Evolutionary conservation across 129 eudicot genomes (phyloP).

Genomic region (Artemisia annua): DNA sequence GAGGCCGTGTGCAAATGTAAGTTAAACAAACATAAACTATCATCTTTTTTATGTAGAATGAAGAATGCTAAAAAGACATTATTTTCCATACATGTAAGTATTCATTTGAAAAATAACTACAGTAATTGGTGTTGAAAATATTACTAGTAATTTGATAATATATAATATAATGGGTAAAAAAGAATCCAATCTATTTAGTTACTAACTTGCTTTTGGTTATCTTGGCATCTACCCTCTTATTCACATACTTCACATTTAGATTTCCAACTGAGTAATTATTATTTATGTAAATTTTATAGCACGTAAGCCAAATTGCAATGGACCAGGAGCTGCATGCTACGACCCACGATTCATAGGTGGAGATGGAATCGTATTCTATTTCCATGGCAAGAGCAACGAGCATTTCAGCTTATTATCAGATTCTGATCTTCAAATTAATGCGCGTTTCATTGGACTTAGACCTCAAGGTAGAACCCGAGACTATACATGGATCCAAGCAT

Average conservation of each 20-base stretch:
- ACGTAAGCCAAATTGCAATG: constrained; percentile 58
- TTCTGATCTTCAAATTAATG: constrained; percentile 50
- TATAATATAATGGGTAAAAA: no score
- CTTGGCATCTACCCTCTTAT: no score
- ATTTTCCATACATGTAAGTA: no score
- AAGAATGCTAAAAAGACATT: neutral
- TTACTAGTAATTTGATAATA: no score
- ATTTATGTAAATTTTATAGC: constrained; percentile 20
- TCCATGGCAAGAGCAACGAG: constrained; percentile 52
- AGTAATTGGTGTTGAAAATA: no score
- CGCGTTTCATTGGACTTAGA: constrained; percentile 54
- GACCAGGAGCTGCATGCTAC: constrained; percentile 58
- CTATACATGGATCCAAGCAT: constrained; percentile 65
- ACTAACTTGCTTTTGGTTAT: no score
- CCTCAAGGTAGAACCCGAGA: constrained; percentile 57
- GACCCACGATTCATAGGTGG: constrained; percentile 71
- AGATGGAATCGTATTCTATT: constrained; percentile 57
- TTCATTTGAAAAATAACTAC: no score
- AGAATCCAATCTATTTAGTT: no score
- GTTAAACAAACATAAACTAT: neutral
- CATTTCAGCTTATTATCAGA: constrained; percentile 54
- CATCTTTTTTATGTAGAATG: neutral
- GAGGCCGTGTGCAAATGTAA: constrained; percentile 58
- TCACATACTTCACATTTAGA: no score
- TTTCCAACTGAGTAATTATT: neutral